phyloP scores from a whole-genome alignment of 768 basidiomycete genomes.

The Tricholoma terreum region DNA sequence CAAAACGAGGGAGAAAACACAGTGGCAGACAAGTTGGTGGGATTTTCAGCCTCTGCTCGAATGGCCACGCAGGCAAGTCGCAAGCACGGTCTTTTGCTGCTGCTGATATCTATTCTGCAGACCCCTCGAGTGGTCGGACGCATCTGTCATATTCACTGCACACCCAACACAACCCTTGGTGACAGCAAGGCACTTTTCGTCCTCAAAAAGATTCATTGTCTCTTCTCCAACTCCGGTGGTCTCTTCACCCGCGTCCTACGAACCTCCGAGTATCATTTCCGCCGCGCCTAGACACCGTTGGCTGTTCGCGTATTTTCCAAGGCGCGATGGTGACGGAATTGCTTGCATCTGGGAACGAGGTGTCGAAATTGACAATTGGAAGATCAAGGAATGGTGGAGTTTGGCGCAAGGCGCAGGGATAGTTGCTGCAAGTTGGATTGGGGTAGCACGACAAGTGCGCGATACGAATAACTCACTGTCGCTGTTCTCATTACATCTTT shows the following conservation, averaged over 20 bases:
- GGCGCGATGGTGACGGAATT: conserved; percentile 51
- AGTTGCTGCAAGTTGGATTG: conserved; percentile 63
- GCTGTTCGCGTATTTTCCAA: conserved; percentile 76
- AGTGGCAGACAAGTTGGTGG: conserved; percentile 73
- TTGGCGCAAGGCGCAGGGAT: conserved; percentile 52
- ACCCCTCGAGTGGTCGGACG: conserved; percentile 68
- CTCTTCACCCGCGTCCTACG: conserved; percentile 46
- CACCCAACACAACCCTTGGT: conserved; percentile 62
- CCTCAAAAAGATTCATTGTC: conserved; percentile 61
- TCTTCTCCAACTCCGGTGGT: conserved; percentile 50
- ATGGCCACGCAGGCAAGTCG: conserved; percentile 47
- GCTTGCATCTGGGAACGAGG: conserved; percentile 67
- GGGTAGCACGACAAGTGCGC: conserved; percentile 55
- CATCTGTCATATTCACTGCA: conserved; percentile 66
- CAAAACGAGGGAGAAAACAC: conserved; percentile 47
- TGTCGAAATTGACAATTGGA: conserved; percentile 60
- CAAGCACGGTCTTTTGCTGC: background rate
- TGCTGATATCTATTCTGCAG: conserved; percentile 31
- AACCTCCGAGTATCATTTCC: conserved; percentile 61
- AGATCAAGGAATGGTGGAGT: conserved; percentile 52
- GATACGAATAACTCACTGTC: background rate
- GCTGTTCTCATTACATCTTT: conserved; percentile 1
- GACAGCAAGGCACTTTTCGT: conserved; percentile 64
- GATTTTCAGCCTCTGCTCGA: conserved; percentile 64
- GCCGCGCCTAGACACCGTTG: conserved; percentile 56